Evolutionary conservation across 1,284 basidiomycete species (phyloP).

Genomic region (Cystobasidium pallidum): DNA sequence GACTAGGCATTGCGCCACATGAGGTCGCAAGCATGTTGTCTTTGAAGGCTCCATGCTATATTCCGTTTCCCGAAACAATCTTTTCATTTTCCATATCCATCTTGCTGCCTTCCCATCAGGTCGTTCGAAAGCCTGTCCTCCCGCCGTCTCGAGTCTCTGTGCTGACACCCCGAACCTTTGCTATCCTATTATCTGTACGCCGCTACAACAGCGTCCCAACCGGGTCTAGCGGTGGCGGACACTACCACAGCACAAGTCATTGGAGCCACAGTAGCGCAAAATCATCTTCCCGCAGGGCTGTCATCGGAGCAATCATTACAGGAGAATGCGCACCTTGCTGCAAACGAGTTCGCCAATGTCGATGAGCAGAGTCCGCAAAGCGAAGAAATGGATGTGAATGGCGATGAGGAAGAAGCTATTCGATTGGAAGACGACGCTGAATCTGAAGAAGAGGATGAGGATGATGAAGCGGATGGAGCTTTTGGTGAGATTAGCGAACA

Average conservation of each 20-base stretch:
- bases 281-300: conserved; percentile 1
- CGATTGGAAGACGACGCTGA: conserved; percentile 18
- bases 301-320: conserved; percentile 11
- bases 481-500: conserved; percentile 19
- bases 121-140: too few relatives aligned
- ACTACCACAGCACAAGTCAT: conserved; percentile 10
- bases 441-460: conserved; percentile 38
- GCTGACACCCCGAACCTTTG: background rate
- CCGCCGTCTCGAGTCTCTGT: too few relatives aligned
- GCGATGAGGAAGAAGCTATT: conserved; percentile 4
- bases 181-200: background rate
- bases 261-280: background rate
- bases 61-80: background rate
- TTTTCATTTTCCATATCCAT: background rate
- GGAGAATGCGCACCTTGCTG: background rate
- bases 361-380: background rate
- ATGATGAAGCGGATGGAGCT: conserved; percentile 30
- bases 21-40: background rate
- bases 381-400: conserved; percentile 13
- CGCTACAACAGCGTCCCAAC: conserved; percentile 12
- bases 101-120: background rate
- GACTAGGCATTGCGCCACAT: conserved; percentile 3
- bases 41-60: background rate
- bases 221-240: conserved; percentile 9
- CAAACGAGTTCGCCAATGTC: conserved; percentile 23